Evolutionary conservation across 2,329 filamentous ascomycete species (phyloP).

Genomic region (Keithomyces neogunnii): DNA sequence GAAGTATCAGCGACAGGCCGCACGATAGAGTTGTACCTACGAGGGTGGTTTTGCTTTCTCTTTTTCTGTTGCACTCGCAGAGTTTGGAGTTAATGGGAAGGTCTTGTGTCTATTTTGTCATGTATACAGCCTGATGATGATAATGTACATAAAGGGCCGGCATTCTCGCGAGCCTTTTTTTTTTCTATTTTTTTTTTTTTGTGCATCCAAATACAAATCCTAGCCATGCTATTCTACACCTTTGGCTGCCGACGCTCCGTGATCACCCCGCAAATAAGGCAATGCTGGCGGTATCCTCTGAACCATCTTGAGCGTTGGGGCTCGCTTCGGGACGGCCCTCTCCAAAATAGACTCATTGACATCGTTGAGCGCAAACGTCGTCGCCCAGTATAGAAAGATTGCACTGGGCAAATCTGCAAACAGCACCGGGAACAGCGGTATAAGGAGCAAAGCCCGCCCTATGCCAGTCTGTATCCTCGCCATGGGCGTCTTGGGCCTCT

Average conservation of each 20-base stretch:
- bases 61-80: not conserved
- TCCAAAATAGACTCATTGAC: slow-evolving; percentile 23
- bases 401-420: slow-evolving; percentile 28
- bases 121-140: slow-evolving; percentile 7
- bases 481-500: slow-evolving; percentile 11
- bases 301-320: slow-evolving; percentile 10
- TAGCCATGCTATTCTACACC: not conserved
- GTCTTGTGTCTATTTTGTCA: not conserved
- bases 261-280: slow-evolving; percentile 15
- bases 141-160: slow-evolving; percentile 9
- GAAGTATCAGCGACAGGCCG: not conserved
- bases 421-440: slow-evolving; percentile 25
- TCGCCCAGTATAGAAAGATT: slow-evolving; percentile 32
- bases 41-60: not conserved
- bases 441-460: slow-evolving; percentile 21
- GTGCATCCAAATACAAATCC: slow-evolving; percentile 1
- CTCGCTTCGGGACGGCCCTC: slow-evolving; percentile 12
- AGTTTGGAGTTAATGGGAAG: slow-evolving; percentile 8
- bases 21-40: not conserved
- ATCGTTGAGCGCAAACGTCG: slow-evolving; percentile 25
- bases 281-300: slow-evolving; percentile 6
- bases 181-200: slow-evolving; percentile 10
- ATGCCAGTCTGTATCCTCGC: slow-evolving; percentile 17
- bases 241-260: not conserved
- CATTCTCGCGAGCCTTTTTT: slow-evolving; percentile 1